Conservation (phyloP, 345 rosid genomes). For the Eucalyptus erythrocorys region DNA sequence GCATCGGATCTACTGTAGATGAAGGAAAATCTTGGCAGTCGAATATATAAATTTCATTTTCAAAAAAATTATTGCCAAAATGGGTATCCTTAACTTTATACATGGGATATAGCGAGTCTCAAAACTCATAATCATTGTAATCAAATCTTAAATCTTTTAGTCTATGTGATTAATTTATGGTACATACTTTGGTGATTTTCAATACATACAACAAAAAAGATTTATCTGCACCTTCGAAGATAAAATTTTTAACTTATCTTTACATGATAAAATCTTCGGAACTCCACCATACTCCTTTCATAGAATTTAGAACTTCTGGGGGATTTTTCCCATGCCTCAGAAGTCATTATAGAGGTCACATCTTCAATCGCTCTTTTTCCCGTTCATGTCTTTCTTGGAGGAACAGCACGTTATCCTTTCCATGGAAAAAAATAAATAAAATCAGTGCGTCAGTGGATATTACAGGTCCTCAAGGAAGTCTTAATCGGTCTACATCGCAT, state of each 20-base stretch:
- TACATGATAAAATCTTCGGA: neutral
- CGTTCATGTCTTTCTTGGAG: neutral
- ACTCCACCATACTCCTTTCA: neutral
- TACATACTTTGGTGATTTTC: neutral
- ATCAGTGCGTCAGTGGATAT: neutral
- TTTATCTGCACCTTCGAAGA: neutral
- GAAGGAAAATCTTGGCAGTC: neutral
- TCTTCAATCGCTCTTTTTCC: neutral
- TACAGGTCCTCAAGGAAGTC: neutral
- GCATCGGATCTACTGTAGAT: neutral
- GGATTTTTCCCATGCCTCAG: neutral
- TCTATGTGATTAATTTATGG: neutral
- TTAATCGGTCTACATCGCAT: neutral
- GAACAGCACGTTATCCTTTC: neutral
- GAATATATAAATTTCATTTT: neutral
- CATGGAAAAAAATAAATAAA: neutral
- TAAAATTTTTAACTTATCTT: neutral
- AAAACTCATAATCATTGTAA: neutral
- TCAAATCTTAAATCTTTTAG: neutral
- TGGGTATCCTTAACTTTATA: neutral
- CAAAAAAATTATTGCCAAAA: neutral
- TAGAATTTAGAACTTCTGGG: neutral
- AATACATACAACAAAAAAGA: neutral
- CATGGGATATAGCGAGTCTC: neutral
- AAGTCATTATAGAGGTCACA: neutral